phyloP scores from a whole-genome alignment of 345 rosid species.

The Clarkia xantiana region DNA sequence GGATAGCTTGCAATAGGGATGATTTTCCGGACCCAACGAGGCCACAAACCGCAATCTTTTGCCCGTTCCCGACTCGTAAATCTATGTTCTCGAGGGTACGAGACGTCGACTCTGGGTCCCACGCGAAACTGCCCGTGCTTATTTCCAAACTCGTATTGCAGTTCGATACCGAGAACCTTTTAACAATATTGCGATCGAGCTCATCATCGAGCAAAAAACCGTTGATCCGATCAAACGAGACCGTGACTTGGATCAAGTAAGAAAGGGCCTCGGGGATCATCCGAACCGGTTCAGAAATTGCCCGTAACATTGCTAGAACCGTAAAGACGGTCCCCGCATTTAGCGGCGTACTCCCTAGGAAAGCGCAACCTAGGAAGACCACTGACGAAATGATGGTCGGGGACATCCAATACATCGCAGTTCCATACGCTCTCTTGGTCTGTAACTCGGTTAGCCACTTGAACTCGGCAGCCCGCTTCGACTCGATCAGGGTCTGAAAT shows the following conservation, averaged over 20 bases:
- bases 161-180: slow-evolving; percentile 11
- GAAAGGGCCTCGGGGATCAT: slow-evolving; percentile 69
- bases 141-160: slow-evolving; percentile 23
- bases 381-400: slow-evolving; percentile 56
- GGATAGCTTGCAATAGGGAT: slow-evolving; percentile 48
- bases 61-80: slow-evolving; percentile 30
- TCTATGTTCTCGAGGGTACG: slow-evolving; percentile 29
- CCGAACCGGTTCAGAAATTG: slow-evolving; percentile 52
- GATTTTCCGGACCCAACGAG: slow-evolving; percentile 76
- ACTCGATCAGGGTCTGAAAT: slow-evolving; percentile 45
- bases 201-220: slow-evolving; percentile 50
- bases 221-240: slow-evolving; percentile 45
- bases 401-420: slow-evolving; percentile 54
- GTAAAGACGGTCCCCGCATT: slow-evolving; percentile 68
- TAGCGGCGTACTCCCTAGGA: slow-evolving; percentile 41
- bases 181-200: slow-evolving; percentile 23
- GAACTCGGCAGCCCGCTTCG: slow-evolving; percentile 40
- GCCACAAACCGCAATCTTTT: slow-evolving; percentile 70
- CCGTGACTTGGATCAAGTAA: slow-evolving; percentile 52
- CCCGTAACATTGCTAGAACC: slow-evolving; percentile 49
- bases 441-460: slow-evolving; percentile 49
- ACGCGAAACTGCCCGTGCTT: slow-evolving; percentile 44
- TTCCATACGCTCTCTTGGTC: slow-evolving; percentile 29
- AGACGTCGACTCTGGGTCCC: slow-evolving; percentile 39
- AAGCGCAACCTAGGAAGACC: slow-evolving; percentile 46